Percentiles rank a stretch among this genome's conserved stretches.
Conservation (phyloP, 352 stramenopile genomes). For the Phytophthora fragariae region DNA sequence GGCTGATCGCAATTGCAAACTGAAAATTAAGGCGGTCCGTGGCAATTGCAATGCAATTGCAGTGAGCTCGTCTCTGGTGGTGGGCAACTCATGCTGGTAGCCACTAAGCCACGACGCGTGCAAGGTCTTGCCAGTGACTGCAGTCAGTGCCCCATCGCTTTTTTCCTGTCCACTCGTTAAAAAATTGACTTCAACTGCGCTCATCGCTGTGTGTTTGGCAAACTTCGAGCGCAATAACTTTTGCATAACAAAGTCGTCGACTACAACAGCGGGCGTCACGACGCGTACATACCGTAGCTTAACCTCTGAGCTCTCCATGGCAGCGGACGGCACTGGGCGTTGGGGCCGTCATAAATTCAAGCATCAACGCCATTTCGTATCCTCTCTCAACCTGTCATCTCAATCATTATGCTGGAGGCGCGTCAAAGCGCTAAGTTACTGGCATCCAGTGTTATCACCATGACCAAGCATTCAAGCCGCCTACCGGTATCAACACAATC, state of each 20-base stretch:
- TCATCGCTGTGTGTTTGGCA: neutral
- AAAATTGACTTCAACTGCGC: neutral
- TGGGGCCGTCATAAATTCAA: neutral
- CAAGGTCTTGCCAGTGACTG: neutral
- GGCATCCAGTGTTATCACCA: neutral
- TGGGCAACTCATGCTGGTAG: neutral
- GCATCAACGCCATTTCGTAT: neutral
- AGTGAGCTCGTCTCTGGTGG: neutral
- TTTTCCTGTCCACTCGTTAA: neutral
- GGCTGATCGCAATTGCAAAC: too few species aligned
- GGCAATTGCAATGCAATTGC: neutral
- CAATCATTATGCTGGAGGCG: neutral
- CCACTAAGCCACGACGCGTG: neutral
- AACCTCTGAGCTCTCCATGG: neutral
- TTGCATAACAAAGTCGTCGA: neutral
- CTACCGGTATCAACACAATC: too few species aligned
- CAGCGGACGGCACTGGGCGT: neutral
- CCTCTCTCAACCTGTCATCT: neutral
- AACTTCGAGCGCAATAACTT: neutral
- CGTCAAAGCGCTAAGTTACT: neutral
- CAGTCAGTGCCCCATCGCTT: neutral
- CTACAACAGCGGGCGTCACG: neutral
- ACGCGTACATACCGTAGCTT: too few species aligned
- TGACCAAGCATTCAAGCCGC: too few species aligned
- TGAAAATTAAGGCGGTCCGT: neutral